Evolutionary conservation across 1,284 basidiomycete genomes (phyloP).

Genomic region (Ceratobasidium sp.): DNA sequence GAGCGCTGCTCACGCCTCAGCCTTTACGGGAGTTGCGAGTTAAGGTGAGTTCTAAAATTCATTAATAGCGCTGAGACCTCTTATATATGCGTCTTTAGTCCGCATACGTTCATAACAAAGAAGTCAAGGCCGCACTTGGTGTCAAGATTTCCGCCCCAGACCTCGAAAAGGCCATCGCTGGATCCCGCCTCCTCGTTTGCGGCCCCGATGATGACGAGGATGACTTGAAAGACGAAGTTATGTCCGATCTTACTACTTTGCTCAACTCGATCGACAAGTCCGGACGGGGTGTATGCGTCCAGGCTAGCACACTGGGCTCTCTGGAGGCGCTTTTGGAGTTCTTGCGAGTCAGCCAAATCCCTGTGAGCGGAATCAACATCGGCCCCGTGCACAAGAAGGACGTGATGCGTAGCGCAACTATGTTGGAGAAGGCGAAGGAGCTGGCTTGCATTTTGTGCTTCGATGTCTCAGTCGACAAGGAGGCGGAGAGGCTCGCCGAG

Average conservation of each 20-base stretch:
- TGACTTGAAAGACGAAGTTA: constrained; percentile 52
- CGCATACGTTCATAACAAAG: constrained; percentile 96
- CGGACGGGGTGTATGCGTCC: constrained; percentile 96
- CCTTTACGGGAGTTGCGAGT: constrained; percentile 95
- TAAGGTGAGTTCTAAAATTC: constrained; percentile 68
- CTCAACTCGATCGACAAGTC: constrained; percentile 94
- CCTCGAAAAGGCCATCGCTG: constrained; percentile 99
- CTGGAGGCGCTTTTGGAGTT: constrained; percentile 98
- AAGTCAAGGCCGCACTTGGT: constrained; percentile 97
- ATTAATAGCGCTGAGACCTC: background rate
- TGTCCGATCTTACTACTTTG: constrained; percentile 88
- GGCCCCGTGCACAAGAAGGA: constrained; percentile 98
- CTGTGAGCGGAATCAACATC: constrained; percentile 97
- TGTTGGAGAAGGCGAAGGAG: constrained; percentile 97
- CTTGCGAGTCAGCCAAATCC: constrained; percentile 95
- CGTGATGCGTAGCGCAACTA: constrained; percentile 90
- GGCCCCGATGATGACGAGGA: constrained; percentile 70
- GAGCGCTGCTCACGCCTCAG: constrained; percentile 96
- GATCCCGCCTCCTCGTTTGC: constrained; percentile 91
- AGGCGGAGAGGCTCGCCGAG: constrained; percentile 74
- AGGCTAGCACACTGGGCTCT: constrained; percentile 97
- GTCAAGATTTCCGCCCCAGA: constrained; percentile 97
- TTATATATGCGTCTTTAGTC: constrained; percentile 65
- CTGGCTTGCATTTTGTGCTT: constrained; percentile 96
- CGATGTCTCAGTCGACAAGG: constrained; percentile 76